These are phyloP conservation scores for Plasmodium ovale DNA, from an alignment of 169 alveolate genomes.

Conservation along the genomic window DNA sequence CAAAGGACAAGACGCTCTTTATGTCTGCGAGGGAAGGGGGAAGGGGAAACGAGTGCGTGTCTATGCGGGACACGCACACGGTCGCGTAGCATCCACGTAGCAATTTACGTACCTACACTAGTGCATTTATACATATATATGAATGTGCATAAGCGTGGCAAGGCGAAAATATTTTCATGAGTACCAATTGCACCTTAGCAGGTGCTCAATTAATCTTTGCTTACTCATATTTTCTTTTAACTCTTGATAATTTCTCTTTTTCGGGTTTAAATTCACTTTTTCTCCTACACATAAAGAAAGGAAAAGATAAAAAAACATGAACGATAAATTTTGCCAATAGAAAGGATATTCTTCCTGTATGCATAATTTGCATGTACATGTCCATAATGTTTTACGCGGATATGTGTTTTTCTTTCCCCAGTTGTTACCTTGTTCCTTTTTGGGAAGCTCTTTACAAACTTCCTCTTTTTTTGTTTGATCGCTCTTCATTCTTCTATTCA, in stretches of 20 bases:
- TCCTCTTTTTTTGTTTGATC: neutral
- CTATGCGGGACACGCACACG: neutral
- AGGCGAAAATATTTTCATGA: neutral
- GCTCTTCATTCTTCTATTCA: neutral
- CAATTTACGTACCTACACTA: neutral
- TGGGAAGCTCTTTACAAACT: conserved; percentile 7
- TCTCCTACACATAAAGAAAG: conserved; percentile 24
- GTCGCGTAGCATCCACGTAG: no score
- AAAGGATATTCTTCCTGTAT: neutral
- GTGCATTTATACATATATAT: neutral
- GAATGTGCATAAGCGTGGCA: neutral
- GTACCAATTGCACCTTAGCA: neutral
- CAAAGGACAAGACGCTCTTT: conserved; percentile 56
- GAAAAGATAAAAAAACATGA: neutral
- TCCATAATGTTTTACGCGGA: no score
- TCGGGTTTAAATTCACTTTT: conserved; percentile 49
- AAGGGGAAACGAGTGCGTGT: neutral
- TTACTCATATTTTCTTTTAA: conserved; percentile 59
- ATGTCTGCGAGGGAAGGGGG: conserved; percentile 3
- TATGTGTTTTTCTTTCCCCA: neutral
- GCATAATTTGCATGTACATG: no score
- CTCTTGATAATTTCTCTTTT: conserved; percentile 66
- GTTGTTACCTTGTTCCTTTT: conserved; percentile 20
- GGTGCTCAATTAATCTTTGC: neutral
- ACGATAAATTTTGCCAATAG: neutral